Evolutionary conservation across 345 rosid species (phyloP), one percentile per base, ranked within the genome.

Genomic region (Syzygium aromaticum): DNA sequence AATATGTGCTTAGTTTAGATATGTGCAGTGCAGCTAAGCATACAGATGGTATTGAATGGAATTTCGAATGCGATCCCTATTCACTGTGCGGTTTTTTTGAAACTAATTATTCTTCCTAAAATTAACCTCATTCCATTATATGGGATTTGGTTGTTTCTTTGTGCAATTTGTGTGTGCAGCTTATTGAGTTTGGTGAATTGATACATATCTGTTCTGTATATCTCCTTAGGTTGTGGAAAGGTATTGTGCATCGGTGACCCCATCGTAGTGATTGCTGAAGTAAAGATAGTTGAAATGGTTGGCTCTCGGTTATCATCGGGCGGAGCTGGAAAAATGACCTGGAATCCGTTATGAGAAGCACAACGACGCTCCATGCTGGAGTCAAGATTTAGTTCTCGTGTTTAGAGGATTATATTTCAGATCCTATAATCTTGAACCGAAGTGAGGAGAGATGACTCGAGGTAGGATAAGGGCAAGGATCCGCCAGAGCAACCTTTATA

Each of bases 391-490:
- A 73, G 82, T 73, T 73, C 82, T 73, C 21, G 10, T 73, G 82
- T 22, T 73, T 73, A 38, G 1, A 73, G 27, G 49, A 73, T 57
- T 19, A 73, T 73, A 21, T 9, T 38, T 73, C 49, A 3, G 49
- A 73, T 73, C 27, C 16, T 52, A 11, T 64, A 57, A 12, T 52
- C 64, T 73, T 64, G 87, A 49, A 43, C 88, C 27, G 77, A 38
- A 54, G 87, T 67, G 49, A 86, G 90, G n/a, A 52, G 88, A 90
- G 90, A 98, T 98, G 99, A 90, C 98, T 87, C 84, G 94, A 86
- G 96, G 99, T 59, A 94, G 95, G 88, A 94, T 93, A 90, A 93
- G 98, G 93, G 94, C 93, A n/a, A 96, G 92, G 98, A 90, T 95
- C 86, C 90, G 93, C 43, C 92, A 96, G 89, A 95, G 98, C 89